These are phyloP conservation scores for Cyberlindnera misumaiensis DNA, from an alignment of 805 yeast species.

Conservation along the genomic window DNA sequence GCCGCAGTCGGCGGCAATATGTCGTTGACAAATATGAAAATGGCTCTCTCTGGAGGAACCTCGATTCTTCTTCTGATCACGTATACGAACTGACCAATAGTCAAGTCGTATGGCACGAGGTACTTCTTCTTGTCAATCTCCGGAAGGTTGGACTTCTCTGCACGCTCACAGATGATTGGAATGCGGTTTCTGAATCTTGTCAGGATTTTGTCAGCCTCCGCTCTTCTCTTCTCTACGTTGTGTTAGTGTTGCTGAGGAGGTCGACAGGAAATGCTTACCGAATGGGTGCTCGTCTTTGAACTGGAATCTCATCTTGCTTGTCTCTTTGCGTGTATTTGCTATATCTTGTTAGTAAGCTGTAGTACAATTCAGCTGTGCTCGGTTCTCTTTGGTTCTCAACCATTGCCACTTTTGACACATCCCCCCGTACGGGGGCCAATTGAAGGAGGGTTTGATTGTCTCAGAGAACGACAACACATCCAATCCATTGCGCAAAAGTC, in stretches of 20 bases:
- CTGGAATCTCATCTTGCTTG: conserved; percentile 70
- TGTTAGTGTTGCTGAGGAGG: conserved; percentile 3
- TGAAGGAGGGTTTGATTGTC: too few relatives aligned
- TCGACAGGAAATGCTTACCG: conserved; percentile 45
- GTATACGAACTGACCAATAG: conserved; percentile 97
- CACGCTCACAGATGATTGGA: conserved; percentile 95
- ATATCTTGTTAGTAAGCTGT: neutral
- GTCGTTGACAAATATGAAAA: conserved; percentile 94
- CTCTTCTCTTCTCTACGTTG: conserved; percentile 73
- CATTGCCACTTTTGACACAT: too few relatives aligned
- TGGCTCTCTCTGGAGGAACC: conserved; percentile 95
- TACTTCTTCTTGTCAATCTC: conserved; percentile 97
- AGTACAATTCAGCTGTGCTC: neutral
- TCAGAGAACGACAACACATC: too few relatives aligned
- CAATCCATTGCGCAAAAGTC: too few relatives aligned
- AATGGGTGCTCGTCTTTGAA: conserved; percentile 94
- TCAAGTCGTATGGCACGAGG: conserved; percentile 90
- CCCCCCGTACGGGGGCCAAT: too few relatives aligned
- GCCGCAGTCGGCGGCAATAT: conserved; percentile 98
- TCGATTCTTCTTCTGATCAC: conserved; percentile 95
- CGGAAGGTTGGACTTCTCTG: conserved; percentile 92
- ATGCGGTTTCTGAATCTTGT: conserved; percentile 86
- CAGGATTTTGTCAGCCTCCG: conserved; percentile 87
- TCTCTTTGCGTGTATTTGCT: neutral
- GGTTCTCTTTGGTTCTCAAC: too few relatives aligned